These are phyloP conservation scores for Kondoa malvinella DNA, from an alignment of 768 basidiomycete species.

Conservation along the genomic window DNA sequence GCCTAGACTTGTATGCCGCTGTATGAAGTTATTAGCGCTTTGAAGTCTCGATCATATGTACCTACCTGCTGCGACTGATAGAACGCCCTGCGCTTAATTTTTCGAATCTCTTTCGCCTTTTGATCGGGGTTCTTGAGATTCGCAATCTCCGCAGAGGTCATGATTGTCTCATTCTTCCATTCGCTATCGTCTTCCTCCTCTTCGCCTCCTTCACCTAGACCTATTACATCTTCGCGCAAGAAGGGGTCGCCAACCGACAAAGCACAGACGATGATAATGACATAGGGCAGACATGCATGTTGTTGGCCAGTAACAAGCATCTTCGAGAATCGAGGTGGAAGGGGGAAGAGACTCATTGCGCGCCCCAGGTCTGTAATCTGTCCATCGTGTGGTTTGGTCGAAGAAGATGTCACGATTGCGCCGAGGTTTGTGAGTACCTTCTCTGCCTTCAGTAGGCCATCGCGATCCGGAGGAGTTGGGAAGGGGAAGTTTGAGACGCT, in stretches of 20 bases:
- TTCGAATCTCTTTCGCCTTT: constrained; percentile 37
- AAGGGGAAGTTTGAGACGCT: constrained; percentile 94
- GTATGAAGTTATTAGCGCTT: neutral
- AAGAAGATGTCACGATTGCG: constrained; percentile 42
- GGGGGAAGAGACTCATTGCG: constrained; percentile 80
- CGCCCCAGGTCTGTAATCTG: constrained; percentile 78
- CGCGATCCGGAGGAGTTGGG: constrained; percentile 79
- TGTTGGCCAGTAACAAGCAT: constrained; percentile 78
- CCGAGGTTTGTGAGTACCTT: constrained; percentile 61
- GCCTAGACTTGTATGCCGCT: constrained; percentile 69
- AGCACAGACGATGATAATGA: constrained; percentile 75
- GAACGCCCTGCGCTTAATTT: constrained; percentile 53
- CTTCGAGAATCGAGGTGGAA: constrained; percentile 84
- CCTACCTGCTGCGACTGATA: constrained; percentile 64
- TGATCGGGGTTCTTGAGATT: constrained; percentile 32
- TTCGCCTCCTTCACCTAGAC: constrained; percentile 22
- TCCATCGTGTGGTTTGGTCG: constrained; percentile 1
- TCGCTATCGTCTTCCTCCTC: constrained; percentile 34
- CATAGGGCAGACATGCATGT: constrained; percentile 78
- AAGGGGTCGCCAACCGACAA: constrained; percentile 93
- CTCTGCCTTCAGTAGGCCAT: constrained; percentile 62
- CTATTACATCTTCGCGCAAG: constrained; percentile 51
- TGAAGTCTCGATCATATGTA: constrained; percentile 11
- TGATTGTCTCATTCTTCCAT: constrained; percentile 31
- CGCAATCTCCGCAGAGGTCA: constrained; percentile 35